Conservation (phyloP, 176 grass and related monocot species). For the Ensete glaucum region DNA sequence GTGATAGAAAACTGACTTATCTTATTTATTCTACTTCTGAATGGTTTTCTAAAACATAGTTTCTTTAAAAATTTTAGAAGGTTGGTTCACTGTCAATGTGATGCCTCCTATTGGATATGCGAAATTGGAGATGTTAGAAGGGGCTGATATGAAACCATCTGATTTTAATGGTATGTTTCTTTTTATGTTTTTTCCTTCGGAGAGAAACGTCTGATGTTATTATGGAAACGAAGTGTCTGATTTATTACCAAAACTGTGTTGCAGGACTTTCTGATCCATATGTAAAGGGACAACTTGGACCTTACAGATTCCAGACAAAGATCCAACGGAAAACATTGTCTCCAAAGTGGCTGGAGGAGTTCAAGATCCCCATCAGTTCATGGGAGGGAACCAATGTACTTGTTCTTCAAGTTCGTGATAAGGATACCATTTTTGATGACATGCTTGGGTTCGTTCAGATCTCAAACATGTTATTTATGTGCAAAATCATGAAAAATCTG, state of each 20-base stretch:
- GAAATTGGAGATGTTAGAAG: conserved; percentile 85
- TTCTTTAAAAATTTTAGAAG: conserved; percentile 30
- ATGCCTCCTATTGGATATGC: conserved; percentile 67
- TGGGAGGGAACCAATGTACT: conserved; percentile 75
- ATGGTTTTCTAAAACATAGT: conserved; percentile 1
- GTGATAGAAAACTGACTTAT: neutral
- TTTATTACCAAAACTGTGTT: conserved; percentile 6
- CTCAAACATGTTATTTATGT: neutral
- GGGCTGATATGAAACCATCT: conserved; percentile 83
- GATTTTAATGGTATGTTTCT: conserved; percentile 75
- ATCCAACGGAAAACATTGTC: conserved; percentile 69
- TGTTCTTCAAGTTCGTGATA: conserved; percentile 66
- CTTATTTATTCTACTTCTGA: conserved; percentile 1
- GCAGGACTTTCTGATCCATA: conserved; percentile 88
- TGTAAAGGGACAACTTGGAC: conserved; percentile 67
- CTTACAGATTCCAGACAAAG: conserved; percentile 77
- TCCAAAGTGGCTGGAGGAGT: conserved; percentile 92
- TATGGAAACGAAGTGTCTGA: neutral
- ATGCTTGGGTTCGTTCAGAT: conserved; percentile 59
- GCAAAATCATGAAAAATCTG: neutral
- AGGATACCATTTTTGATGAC: conserved; percentile 92
- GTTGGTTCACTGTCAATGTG: conserved; percentile 83
- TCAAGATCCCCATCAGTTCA: conserved; percentile 82
- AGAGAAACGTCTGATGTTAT: neutral
- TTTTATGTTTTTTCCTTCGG: conserved; percentile 19